Evolutionary conservation across 768 basidiomycete genomes (phyloP).

Genomic region (Erythrobasidium yunnanense): DNA sequence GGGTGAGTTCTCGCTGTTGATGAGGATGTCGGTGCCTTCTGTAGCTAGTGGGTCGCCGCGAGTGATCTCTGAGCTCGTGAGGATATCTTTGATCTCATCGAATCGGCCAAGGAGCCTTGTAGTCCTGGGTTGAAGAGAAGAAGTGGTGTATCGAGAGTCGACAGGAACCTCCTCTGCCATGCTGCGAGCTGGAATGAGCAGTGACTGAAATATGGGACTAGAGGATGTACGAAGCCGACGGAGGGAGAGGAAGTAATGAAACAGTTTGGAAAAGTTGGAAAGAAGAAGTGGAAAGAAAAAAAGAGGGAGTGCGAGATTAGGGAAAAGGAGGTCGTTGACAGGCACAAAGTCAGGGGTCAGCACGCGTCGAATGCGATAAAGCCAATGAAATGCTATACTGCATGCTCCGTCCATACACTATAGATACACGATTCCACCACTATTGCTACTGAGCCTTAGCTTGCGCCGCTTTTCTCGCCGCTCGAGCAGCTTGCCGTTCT

Average conservation of each 20-base stretch:
- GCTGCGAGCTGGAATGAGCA: too few species aligned
- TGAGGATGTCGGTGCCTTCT: background rate
- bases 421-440: background rate
- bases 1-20: conserved; percentile 14
- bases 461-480: background rate
- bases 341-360: too few species aligned
- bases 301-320: too few species aligned
- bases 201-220: too few species aligned
- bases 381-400: too few species aligned
- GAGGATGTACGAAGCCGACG: too few species aligned
- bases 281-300: too few species aligned
- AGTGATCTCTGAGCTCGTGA: conserved; percentile 1
- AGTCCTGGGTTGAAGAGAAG: too few species aligned
- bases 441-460: background rate
- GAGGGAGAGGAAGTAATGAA: too few species aligned
- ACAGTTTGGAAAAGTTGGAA: too few species aligned
- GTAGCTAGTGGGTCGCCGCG: background rate
- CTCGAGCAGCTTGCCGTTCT: background rate
- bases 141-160: background rate
- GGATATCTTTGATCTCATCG: background rate
- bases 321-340: too few species aligned
- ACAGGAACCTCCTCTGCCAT: background rate
- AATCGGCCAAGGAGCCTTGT: conserved; percentile 2
- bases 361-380: too few species aligned
- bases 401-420: background rate